Evolutionary conservation across 108 stramenopile species (phyloP).

Genomic region (Aurantiochytrium sp.): DNA sequence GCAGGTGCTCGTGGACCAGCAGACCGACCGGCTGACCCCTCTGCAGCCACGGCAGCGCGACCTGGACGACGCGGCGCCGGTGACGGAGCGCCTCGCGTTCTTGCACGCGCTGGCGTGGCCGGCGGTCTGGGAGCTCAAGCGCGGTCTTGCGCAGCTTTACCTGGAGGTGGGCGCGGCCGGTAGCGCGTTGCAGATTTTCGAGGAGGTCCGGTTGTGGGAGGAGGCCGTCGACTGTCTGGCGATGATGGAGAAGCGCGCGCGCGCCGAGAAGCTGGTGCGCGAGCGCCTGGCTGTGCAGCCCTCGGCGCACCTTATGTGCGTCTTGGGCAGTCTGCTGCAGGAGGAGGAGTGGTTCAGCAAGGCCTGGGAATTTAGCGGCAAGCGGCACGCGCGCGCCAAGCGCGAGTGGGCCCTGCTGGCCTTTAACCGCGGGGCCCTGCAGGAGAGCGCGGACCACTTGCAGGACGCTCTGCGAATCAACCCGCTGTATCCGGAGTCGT

Average conservation of each 20-base stretch:
- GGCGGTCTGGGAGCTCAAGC: conserved; percentile 82
- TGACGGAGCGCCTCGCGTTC: conserved; percentile 73
- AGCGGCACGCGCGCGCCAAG: conserved; percentile 66
- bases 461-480: conserved; percentile 68
- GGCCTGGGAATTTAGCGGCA: conserved; percentile 70
- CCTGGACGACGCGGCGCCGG: conserved; percentile 82
- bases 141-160: conserved; percentile 84
- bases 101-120: conserved; percentile 86
- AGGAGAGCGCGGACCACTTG: conserved; percentile 60
- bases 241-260: conserved; percentile 72
- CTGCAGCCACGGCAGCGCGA: conserved; percentile 29
- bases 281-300: conserved; percentile 61
- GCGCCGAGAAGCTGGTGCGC: conserved; percentile 79
- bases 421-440: conserved; percentile 67
- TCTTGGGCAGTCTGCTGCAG: conserved; percentile 78
- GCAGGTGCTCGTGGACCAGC: conserved; percentile 92
- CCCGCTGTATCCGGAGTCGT: conserved; percentile 73
- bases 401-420: conserved; percentile 65
- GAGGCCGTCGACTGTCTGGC: conserved; percentile 92
- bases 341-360: conserved; percentile 72
- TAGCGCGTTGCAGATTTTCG: conserved; percentile 83
- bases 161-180: conserved; percentile 77
- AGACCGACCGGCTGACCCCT: conserved; percentile 60
- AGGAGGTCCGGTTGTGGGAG: conserved; percentile 92
- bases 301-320: conserved; percentile 83